Conservation (phyloP, 2,329 filamentous ascomycete species). For the Ceratocystis colombiana region DNA sequence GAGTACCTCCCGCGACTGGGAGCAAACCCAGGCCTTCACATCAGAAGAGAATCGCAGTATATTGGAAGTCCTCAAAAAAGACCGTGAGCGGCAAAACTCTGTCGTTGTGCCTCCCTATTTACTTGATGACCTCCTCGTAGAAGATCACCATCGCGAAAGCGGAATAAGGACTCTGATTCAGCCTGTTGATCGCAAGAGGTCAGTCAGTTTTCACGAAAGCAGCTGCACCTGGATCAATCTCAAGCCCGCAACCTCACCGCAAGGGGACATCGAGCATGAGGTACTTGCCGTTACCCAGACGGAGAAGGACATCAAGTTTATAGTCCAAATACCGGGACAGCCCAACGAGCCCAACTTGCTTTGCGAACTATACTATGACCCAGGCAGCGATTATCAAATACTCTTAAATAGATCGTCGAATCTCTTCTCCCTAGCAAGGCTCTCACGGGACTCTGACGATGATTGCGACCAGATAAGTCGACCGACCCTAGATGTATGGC, state of each 20-base stretch:
- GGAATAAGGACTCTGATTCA: background rate
- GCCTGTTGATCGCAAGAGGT: background rate
- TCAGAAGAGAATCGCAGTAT: background rate
- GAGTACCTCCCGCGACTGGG: background rate
- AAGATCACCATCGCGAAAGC: slow-evolving; percentile 5
- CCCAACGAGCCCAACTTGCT: background rate
- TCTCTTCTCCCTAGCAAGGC: background rate
- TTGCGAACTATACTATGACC: slow-evolving; percentile 11
- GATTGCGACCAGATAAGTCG: background rate
- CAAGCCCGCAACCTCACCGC: background rate
- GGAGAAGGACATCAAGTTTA: slow-evolving; percentile 4
- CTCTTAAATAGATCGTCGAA: background rate
- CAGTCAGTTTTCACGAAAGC: background rate
- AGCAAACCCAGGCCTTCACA: slow-evolving; percentile 4
- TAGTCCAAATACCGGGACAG: background rate
- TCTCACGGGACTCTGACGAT: slow-evolving; percentile 4
- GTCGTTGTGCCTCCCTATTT: background rate
- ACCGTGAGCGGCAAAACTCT: background rate
- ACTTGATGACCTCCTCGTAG: background rate
- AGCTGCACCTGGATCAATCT: background rate
- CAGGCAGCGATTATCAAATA: slow-evolving; percentile 10
- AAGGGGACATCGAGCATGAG: background rate
- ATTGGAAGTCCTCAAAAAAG: background rate
- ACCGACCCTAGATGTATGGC: background rate
- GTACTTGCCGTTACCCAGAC: slow-evolving; percentile 12